Conservation (phyloP, 257 asterid genomes). For the Solanum microdontum region DNA sequence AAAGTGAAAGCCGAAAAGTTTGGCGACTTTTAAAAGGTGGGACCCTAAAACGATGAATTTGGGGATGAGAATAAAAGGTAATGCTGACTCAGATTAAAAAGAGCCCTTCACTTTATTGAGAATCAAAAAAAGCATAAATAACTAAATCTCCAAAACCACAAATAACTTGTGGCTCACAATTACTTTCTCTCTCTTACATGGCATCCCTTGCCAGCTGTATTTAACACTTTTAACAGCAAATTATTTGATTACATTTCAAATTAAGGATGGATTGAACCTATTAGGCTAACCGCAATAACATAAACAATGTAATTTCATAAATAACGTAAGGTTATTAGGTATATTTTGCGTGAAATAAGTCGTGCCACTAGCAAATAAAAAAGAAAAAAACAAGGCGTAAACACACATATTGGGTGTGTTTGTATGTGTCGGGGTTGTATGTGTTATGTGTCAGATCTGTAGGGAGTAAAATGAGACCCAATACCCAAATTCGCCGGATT, state of each 20-base stretch:
- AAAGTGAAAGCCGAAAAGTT: conserved; percentile 14
- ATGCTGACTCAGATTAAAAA: conserved; percentile 42
- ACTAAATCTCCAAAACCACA: conserved; percentile 40
- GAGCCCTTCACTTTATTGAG: conserved; percentile 33
- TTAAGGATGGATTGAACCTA: too few species aligned
- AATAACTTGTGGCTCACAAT: conserved; percentile 60
- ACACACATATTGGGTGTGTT: background rate
- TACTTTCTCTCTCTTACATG: conserved; percentile 44
- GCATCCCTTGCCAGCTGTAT: background rate
- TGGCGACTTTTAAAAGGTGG: conserved; percentile 28
- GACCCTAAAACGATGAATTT: background rate
- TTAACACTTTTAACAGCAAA: background rate
- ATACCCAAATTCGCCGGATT: conserved; percentile 12
- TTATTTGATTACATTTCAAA: background rate
- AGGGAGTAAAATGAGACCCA: conserved; percentile 1
- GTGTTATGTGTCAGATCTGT: conserved; percentile 14
- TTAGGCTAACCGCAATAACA: too few species aligned
- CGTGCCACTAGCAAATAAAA: background rate
- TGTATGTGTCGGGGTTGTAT: background rate
- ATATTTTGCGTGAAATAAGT: background rate
- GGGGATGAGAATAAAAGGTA: background rate
- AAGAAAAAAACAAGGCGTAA: too few species aligned
- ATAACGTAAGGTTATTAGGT: background rate
- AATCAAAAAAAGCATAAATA: conserved; percentile 6
- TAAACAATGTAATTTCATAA: background rate